phyloP scores from a whole-genome alignment of 139 green algal species.

The Picochlorum sp. region DNA sequence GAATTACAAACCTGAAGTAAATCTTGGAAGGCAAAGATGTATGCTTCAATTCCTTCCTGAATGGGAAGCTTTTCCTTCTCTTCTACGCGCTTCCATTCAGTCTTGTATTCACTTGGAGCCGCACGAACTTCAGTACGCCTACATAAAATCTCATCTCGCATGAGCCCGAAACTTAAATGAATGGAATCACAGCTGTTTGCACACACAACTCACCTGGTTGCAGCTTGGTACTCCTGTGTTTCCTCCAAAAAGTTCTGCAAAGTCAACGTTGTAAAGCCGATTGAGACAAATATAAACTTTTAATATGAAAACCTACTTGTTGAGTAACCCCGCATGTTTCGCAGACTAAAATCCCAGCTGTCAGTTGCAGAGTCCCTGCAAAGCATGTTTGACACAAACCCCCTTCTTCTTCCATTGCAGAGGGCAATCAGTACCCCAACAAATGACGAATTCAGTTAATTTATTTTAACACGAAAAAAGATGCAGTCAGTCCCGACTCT shows the following conservation, averaged over 20 bases:
- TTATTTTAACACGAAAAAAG: too few relatives aligned
- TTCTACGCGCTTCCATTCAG: background rate
- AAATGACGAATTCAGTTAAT: too few relatives aligned
- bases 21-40: background rate
- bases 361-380: constrained; percentile 15
- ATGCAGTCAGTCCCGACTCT: too few relatives aligned
- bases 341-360: constrained; percentile 32
- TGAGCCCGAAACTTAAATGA: too few relatives aligned
- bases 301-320: constrained; percentile 12
- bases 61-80: background rate
- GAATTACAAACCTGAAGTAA: background rate
- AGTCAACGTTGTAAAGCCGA: background rate
- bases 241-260: constrained; percentile 6
- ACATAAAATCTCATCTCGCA: too few relatives aligned
- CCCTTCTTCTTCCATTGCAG: background rate
- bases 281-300: background rate
- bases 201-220: too few relatives aligned
- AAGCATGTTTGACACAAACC: constrained; percentile 21
- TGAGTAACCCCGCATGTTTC: constrained; percentile 22
- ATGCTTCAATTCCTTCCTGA: background rate
- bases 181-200: too few relatives aligned
- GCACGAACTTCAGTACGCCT: too few relatives aligned
- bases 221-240: background rate
- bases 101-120: too few relatives aligned
- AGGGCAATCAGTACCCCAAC: too few relatives aligned